Conservation (phyloP, 495 filamentous ascomycete species). For the Penicillium paxilli region DNA sequence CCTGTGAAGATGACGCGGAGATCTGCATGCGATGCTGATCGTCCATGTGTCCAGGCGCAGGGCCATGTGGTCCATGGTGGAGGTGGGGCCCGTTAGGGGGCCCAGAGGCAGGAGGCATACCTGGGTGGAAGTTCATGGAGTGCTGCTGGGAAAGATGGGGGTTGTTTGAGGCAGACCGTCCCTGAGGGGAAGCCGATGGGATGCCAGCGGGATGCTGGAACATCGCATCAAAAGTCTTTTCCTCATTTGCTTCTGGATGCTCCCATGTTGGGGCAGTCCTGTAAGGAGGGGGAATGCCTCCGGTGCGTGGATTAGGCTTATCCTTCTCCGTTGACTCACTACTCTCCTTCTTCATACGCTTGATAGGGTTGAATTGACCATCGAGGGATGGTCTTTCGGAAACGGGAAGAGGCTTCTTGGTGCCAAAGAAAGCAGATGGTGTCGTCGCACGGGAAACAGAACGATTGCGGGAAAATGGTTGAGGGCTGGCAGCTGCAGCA, state of each 20-base stretch:
- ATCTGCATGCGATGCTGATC: conserved; percentile 87
- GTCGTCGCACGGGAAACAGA: conserved; percentile 53
- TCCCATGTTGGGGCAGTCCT: conserved; percentile 82
- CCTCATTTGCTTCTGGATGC: conserved; percentile 58
- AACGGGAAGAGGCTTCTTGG: conserved; percentile 58
- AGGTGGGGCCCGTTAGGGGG: conserved; percentile 66
- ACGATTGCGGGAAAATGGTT: conserved; percentile 50
- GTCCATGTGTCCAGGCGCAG: conserved; percentile 61
- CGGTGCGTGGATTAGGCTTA: conserved; percentile 58
- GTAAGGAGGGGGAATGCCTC: conserved; percentile 74
- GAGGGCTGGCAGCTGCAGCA: conserved; percentile 61
- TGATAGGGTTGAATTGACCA: conserved; percentile 70
- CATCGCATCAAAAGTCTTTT: conserved; percentile 70
- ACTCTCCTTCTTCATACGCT: conserved; percentile 64
- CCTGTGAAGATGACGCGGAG: conserved; percentile 74
- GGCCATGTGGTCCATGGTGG: conserved; percentile 66
- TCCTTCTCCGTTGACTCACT: conserved; percentile 47
- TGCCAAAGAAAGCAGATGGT: conserved; percentile 54
- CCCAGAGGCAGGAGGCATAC: conserved; percentile 42
- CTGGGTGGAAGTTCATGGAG: conserved; percentile 69
- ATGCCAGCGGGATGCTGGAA: conserved; percentile 64
- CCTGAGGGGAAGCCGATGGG: conserved; percentile 65
- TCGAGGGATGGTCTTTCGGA: conserved; percentile 61
- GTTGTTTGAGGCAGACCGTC: conserved; percentile 54
- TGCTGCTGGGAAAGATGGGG: conserved; percentile 73